Conservation (phyloP, 2,329 filamentous ascomycete species). For the Knufia petricola region DNA sequence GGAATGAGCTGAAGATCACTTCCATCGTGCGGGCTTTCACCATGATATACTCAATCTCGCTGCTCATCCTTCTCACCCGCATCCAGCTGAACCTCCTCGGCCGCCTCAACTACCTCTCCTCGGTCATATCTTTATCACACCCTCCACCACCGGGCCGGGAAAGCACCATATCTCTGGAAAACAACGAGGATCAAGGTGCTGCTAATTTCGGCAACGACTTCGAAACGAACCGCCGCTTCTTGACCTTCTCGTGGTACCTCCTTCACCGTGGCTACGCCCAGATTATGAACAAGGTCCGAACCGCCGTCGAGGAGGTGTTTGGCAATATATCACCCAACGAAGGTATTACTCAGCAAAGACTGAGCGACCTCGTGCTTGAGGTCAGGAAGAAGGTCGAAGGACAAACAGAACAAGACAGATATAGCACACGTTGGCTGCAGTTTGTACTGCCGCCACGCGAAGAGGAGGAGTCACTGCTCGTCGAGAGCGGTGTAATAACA, state of each 20-base stretch:
- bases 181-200: slow-evolving; percentile 84
- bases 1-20: slow-evolving; percentile 92
- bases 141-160: slow-evolving; percentile 48
- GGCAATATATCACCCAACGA: slow-evolving; percentile 82
- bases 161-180: slow-evolving; percentile 67
- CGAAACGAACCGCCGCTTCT: slow-evolving; percentile 86
- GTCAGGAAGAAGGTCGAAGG: slow-evolving; percentile 82
- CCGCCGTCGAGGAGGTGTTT: slow-evolving; percentile 82
- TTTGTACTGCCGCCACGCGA: slow-evolving; percentile 66
- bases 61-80: slow-evolving; percentile 83
- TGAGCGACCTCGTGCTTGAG: slow-evolving; percentile 71
- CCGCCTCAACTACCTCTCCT: slow-evolving; percentile 88
- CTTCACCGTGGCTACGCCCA: slow-evolving; percentile 82
- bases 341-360: slow-evolving; percentile 68
- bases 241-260: slow-evolving; percentile 98
- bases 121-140: slow-evolving; percentile 81
- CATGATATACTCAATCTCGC: slow-evolving; percentile 77
- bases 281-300: slow-evolving; percentile 68
- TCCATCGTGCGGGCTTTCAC: slow-evolving; percentile 87
- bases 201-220: slow-evolving; percentile 78
- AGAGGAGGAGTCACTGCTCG: slow-evolving; percentile 69
- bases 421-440: slow-evolving; percentile 63
- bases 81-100: slow-evolving; percentile 96
- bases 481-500: slow-evolving; percentile 65
- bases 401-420: slow-evolving; percentile 52